Evolutionary conservation across 1,284 basidiomycete genomes (phyloP), one percentile per base, ranked within the genome.

Genomic region (Cryptococcus floricola): DNA sequence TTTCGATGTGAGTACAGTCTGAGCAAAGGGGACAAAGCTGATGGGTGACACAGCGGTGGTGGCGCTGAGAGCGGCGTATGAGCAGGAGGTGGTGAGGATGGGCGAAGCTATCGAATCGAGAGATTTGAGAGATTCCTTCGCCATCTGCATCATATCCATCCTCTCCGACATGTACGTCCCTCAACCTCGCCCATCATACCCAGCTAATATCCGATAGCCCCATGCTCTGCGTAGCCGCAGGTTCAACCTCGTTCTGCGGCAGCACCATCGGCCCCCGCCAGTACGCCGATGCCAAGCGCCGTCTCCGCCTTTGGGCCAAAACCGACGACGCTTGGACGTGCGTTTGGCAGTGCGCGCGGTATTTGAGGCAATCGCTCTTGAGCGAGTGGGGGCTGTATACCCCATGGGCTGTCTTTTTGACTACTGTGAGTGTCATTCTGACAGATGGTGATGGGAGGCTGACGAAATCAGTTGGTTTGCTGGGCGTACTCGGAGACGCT

Each of bases 311-410:
- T 3, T 74, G 72, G 72, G 62, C 56, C 31, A 67, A 69, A 28
- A 69, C 67, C 3, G 63, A 65, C 7, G 69, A 74, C 55, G 67
- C 72, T 10, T 73, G 70, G 66, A 72, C 67, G 8, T 74, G 72
- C 48, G 58, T 74, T 3, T 72, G 70, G 72, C 70, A 73, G 55
- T 68, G 59, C n/a, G 63, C 69, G 14, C 53, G 69, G 37, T 74
- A 68, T 53, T 63, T 74, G 5, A 68, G 68, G 28, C 60, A 66
- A 19, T 55, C 67, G 1, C 48, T 74, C n/a, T 59, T 58, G 12
- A 61, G 56, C 41, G 66, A 69, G 50, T 71, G 69, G 69, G 70
- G 72, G 0, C 58, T 73, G 9, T 70, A 73, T 56, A 59, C 72
- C 4, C 56, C 67, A 7, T 73, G 69, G 71, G 69, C 69, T 5